phyloP scores from a whole-genome alignment of 805 yeast genomes.

The Saccharomycopsis schoenii region DNA sequence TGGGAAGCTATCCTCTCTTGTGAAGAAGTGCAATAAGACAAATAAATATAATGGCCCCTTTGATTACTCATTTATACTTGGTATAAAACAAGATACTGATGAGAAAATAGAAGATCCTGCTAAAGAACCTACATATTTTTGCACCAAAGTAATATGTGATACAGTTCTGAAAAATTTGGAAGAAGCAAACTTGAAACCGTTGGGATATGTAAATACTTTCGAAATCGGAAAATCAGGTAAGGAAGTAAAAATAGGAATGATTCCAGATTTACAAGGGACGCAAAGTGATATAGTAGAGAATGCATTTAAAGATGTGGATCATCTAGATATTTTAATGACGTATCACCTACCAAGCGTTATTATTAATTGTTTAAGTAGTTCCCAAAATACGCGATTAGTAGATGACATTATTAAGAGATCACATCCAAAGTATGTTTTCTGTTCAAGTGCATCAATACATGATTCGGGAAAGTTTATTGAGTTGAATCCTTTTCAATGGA shows the following conservation, averaged over 20 bases:
- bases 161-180: not conserved
- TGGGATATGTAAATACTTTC: not conserved
- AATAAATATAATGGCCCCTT: conserved; percentile 8
- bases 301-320: not conserved
- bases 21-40: conserved; percentile 12
- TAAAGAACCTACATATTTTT: conserved; percentile 1
- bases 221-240: not conserved
- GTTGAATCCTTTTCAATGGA: conserved; percentile 50
- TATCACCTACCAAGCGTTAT: conserved; percentile 51
- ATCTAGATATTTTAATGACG: conserved; percentile 46
- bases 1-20: conserved; percentile 5
- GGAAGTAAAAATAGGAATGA: not conserved
- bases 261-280: not conserved
- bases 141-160: not conserved
- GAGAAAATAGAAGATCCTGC: not conserved
- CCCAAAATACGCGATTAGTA: conserved; percentile 32
- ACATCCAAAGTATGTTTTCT: conserved; percentile 35
- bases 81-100: not conserved
- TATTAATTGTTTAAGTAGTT: conserved; percentile 30
- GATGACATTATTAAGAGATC: conserved; percentile 36
- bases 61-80: conserved; percentile 8
- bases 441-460: not conserved
- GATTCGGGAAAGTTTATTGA: conserved; percentile 27
- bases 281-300: not conserved
- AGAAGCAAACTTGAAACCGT: not conserved